Evolutionary conservation across 495 filamentous ascomycete species (phyloP).

Genomic region (Hyaloscypha variabilis): DNA sequence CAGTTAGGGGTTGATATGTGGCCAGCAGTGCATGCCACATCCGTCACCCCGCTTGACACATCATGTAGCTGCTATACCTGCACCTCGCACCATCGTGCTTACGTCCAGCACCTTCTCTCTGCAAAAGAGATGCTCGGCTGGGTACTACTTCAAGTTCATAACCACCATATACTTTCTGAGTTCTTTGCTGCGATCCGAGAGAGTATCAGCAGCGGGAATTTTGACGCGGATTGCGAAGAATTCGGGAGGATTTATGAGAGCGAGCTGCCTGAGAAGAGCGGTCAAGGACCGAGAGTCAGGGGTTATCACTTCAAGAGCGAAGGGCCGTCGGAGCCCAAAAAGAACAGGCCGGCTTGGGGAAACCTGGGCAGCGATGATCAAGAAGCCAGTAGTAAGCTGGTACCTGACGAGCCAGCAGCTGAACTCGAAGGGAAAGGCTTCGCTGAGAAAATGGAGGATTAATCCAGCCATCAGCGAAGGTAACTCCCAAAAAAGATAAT

Average conservation of each 20-base stretch:
- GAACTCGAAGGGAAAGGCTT: slow-evolving; percentile 64
- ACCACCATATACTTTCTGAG: slow-evolving; percentile 65
- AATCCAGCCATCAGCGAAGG: background rate
- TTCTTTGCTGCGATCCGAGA: slow-evolving; percentile 75
- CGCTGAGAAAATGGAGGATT: slow-evolving; percentile 46
- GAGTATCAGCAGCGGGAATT: slow-evolving; percentile 61
- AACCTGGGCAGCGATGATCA: slow-evolving; percentile 45
- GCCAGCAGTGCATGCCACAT: slow-evolving; percentile 54
- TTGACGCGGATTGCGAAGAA: slow-evolving; percentile 55
- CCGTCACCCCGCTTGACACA: slow-evolving; percentile 57
- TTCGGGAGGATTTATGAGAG: slow-evolving; percentile 69
- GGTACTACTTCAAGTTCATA: slow-evolving; percentile 91
- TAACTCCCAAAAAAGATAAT: no score
- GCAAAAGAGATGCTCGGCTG: slow-evolving; percentile 97
- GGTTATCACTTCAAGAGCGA: slow-evolving; percentile 83
- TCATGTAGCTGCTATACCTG: slow-evolving; percentile 85
- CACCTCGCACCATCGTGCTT: slow-evolving; percentile 81
- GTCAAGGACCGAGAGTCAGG: slow-evolving; percentile 77
- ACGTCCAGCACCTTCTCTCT: slow-evolving; percentile 79
- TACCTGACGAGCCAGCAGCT: slow-evolving; percentile 51
- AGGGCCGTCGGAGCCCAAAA: slow-evolving; percentile 62
- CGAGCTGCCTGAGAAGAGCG: slow-evolving; percentile 71
- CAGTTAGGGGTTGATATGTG: slow-evolving; percentile 81
- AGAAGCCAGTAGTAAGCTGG: slow-evolving; percentile 47
- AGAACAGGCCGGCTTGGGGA: slow-evolving; percentile 69